These are phyloP conservation scores for Vanderwaltozyma tropicalis DNA, from an alignment of 805 yeast species.

Conservation along the genomic window DNA sequence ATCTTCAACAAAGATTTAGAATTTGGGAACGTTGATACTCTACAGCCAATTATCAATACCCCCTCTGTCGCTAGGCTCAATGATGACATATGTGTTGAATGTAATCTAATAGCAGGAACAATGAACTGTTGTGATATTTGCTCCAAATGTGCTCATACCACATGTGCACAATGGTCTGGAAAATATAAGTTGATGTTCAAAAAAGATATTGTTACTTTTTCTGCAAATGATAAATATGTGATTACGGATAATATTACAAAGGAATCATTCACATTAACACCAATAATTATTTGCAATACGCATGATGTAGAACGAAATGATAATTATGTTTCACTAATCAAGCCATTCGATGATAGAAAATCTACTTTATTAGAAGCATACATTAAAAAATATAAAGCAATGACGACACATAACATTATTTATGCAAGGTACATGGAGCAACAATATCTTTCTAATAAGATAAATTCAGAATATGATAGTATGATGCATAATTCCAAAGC, in stretches of 20 bases:
- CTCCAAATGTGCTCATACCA: conserved; percentile 12
- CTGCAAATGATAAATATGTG: background rate
- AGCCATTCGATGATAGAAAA: background rate
- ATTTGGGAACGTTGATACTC: conserved; percentile 31
- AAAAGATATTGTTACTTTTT: background rate
- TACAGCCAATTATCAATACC: conserved; percentile 42
- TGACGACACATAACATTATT: background rate
- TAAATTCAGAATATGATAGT: background rate
- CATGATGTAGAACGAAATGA: background rate
- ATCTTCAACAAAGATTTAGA: conserved; percentile 38
- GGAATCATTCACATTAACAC: background rate
- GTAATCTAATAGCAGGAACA: conserved; percentile 41
- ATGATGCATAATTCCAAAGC: background rate
- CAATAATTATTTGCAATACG: conserved; percentile 4
- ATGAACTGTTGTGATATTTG: conserved; percentile 16
- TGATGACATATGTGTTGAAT: conserved; percentile 34
- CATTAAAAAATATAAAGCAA: background rate
- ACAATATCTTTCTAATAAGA: background rate
- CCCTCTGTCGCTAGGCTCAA: conserved; percentile 26
- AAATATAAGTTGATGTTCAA: conserved; percentile 9
- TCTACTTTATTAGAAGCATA: background rate
- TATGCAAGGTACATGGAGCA: background rate
- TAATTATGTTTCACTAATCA: conserved; percentile 1
- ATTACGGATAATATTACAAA: background rate
- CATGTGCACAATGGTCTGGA: conserved; percentile 19